Conservation (phyloP, 129 eudicot species). For the Tagetes erecta region DNA sequence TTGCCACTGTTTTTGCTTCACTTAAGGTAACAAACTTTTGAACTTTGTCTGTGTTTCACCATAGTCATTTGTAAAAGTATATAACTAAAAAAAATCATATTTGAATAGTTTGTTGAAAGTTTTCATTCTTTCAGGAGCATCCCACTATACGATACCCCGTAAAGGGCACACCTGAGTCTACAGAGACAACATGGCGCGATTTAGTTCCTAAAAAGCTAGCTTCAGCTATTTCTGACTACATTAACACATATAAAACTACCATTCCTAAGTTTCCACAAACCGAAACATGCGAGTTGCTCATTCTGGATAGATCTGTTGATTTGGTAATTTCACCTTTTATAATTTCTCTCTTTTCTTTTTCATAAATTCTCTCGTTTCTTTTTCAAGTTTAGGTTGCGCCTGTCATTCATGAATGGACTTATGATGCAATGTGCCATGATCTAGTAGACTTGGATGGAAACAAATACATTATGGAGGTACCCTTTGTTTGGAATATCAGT, state of each 20-base stretch:
- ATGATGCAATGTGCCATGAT: constrained; percentile 99
- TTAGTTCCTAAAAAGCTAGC: constrained; percentile 75
- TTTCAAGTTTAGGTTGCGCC: constrained; percentile 83
- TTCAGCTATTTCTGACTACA: constrained; percentile 55
- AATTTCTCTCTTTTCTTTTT: not conserved
- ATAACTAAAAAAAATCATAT: not conserved
- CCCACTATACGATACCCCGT: constrained; percentile 82
- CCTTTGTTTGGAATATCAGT: not conserved
- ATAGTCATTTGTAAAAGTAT: not conserved
- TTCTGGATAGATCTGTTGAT: constrained; percentile 90
- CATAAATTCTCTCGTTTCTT: not conserved
- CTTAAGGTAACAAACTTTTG: constrained; percentile 58
- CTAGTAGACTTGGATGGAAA: constrained; percentile 88
- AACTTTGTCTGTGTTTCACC: not conserved
- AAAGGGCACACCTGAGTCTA: constrained; percentile 45
- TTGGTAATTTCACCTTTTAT: constrained; percentile 44
- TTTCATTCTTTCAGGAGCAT: constrained; percentile 54
- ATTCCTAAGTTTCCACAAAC: constrained; percentile 79
- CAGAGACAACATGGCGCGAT: constrained; percentile 48
- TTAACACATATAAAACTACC: constrained; percentile 57
- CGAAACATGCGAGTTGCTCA: constrained; percentile 89
- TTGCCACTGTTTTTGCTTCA: constrained; percentile 96
- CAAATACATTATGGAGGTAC: constrained; percentile 85
- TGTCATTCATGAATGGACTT: constrained; percentile 96
- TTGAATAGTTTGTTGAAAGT: constrained; percentile 22